Base-by-base conservation (phyloP, 257 asterid genomes). In the Ballota nigra region DNA sequence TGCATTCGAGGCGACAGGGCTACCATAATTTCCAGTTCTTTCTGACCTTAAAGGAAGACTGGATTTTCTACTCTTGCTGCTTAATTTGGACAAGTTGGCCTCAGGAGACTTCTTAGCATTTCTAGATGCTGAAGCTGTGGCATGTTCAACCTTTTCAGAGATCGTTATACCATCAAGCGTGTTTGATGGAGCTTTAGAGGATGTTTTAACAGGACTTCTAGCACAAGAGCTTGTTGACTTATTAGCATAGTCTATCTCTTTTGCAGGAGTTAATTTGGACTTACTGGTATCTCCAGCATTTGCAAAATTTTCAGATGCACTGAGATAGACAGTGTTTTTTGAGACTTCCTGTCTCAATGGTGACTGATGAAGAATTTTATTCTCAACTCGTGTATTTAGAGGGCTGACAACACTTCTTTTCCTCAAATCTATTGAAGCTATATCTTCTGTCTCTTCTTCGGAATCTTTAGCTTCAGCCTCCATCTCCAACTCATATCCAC, bases 381-480 rank as follows among this genome's bases (percentile, higher is more conserved):
- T 82, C 71, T 65, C 85, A 5, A 1, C 22, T 15, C 12, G 67
- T 66, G 75, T 69, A 31, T 68, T 78, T 62, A 33, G 85, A 62
- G 89, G 89, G 80, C 81, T 78, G 40, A 52, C 45, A 20, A 79
- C 73, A 38, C 20, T 60, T 41, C 72, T 80, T 69, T 80, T 83
- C 49, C 82, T 83, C 31, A 68, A 36, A 20, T 76, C 70, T 40
- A 71, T 52, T 45, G 76, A 53, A 72, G 84, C 77, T 60, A 78
- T 18, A 20, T 74, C 86, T 71, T 90, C 90, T 19, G 86, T 80
- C 77, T 88, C 99, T 26, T 92, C 98, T 79, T 95, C 98, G 6
- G 99, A 95, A 86, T 91, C 99, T 81, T 92, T 89, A 18, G 92
- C 99, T 84, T 86, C 91, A 75, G 86, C 85, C 78, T 84, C 95